These are phyloP conservation scores for Cladophialophora exuberans DNA, from an alignment of 2,329 filamentous ascomycete species.

Conservation along the genomic window DNA sequence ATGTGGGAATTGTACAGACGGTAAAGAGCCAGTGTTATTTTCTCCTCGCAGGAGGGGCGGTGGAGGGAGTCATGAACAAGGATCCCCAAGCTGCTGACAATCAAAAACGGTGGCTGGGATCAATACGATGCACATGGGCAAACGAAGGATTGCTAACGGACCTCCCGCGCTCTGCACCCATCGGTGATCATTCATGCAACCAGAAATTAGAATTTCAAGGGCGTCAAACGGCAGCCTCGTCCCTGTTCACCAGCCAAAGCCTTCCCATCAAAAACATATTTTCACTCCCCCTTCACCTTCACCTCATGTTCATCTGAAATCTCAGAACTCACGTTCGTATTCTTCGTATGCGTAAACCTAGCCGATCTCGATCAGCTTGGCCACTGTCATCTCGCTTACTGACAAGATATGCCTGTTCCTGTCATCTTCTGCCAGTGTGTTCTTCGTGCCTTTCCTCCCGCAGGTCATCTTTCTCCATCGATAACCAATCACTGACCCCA, in stretches of 20 bases:
- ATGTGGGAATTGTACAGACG: too few relatives aligned
- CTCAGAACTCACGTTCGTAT: neutral
- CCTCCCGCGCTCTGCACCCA: too few relatives aligned
- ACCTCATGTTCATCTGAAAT: neutral
- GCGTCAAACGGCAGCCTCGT: neutral
- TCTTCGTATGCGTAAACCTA: neutral
- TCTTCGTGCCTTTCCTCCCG: conserved; percentile 44
- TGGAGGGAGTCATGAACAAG: neutral
- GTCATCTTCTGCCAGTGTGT: conserved; percentile 7
- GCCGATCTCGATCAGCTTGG: neutral
- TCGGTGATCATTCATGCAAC: neutral
- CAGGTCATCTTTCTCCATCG: conserved; percentile 78
- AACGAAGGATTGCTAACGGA: neutral
- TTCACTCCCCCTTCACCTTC: neutral
- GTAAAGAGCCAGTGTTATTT: too few relatives aligned
- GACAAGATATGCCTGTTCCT: neutral
- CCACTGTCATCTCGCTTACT: neutral
- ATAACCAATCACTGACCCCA: conserved; percentile 45
- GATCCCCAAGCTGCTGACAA: neutral
- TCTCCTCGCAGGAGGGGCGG: neutral
- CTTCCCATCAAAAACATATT: neutral
- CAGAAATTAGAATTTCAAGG: neutral
- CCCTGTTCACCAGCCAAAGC: too few relatives aligned
- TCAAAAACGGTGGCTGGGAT: neutral
- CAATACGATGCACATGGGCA: neutral